Evolutionary conservation across 2,329 filamentous ascomycete genomes (phyloP).

Genomic region (Cercospora nicotianae): DNA sequence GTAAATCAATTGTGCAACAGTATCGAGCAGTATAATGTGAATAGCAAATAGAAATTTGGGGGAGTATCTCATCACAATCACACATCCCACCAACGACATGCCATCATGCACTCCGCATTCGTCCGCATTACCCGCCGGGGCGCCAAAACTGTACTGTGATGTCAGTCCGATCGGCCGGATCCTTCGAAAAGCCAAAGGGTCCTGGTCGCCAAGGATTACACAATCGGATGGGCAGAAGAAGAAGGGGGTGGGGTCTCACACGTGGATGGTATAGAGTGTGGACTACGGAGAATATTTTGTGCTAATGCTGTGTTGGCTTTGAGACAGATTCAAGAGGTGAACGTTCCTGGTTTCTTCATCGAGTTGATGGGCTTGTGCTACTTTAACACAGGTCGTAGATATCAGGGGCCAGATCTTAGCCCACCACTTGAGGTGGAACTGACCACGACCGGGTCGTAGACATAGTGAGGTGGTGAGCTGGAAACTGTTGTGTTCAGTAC

Average conservation of each 20-base stretch:
- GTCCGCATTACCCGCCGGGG: slow-evolving; percentile 14
- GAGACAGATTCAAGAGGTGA: neutral
- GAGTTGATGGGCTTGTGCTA: neutral
- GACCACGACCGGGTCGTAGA: neutral
- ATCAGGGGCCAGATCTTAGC: neutral
- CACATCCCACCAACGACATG: neutral
- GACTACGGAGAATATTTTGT: neutral
- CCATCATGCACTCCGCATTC: slow-evolving; percentile 16
- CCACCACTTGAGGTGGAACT: neutral
- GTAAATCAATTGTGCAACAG: neutral
- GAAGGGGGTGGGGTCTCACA: neutral
- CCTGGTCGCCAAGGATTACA: slow-evolving; percentile 1
- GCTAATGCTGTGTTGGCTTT: neutral
- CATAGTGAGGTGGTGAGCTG: neutral
- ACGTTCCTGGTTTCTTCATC: neutral
- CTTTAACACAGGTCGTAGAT: neutral
- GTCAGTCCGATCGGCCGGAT: slow-evolving; percentile 10
- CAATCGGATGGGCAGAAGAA: neutral
- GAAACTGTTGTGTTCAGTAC: neutral
- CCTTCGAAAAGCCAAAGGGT: neutral
- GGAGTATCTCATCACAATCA: neutral
- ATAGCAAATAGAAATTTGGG: neutral
- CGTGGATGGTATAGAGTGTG: neutral
- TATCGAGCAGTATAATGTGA: neutral
- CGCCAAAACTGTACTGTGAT: slow-evolving; percentile 6